These are phyloP conservation scores for Ceratocystis lukuohia DNA, from an alignment of 2,329 filamentous ascomycete genomes.

Conservation along the genomic window DNA sequence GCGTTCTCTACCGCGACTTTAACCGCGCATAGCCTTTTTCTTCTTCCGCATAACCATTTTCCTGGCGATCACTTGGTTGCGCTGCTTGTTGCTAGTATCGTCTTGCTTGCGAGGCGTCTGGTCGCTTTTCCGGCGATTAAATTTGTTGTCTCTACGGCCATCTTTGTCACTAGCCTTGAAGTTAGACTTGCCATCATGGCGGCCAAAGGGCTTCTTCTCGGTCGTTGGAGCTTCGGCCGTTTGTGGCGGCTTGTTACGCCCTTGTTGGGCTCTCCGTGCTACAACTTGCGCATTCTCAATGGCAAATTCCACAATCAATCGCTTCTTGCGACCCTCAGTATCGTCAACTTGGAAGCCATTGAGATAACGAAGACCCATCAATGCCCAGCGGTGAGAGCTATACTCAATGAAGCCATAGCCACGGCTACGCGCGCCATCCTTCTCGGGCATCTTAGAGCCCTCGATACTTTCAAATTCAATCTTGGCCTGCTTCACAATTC, in stretches of 20 bases:
- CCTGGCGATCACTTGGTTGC: slow-evolving; percentile 18
- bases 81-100: slow-evolving; percentile 25
- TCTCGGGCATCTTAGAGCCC: slow-evolving; percentile 70
- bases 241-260: slow-evolving; percentile 9
- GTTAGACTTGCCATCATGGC: slow-evolving; percentile 1
- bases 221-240: neutral
- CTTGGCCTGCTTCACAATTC: slow-evolving; percentile 85
- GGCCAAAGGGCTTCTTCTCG: slow-evolving; percentile 8
- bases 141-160: slow-evolving; percentile 18
- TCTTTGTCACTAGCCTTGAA: slow-evolving; percentile 13
- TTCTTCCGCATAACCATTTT: slow-evolving; percentile 19
- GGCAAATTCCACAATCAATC: slow-evolving; percentile 89
- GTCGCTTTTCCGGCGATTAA: slow-evolving; percentile 17
- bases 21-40: slow-evolving; percentile 17
- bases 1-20: neutral
- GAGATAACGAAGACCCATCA: slow-evolving; percentile 89
- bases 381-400: slow-evolving; percentile 77
- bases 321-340: slow-evolving; percentile 63
- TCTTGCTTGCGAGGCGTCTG: slow-evolving; percentile 26
- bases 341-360: slow-evolving; percentile 59
- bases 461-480: slow-evolving; percentile 82
- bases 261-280: slow-evolving; percentile 42
- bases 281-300: slow-evolving; percentile 97
- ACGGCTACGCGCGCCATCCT: slow-evolving; percentile 67
- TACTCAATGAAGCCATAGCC: slow-evolving; percentile 98